These are phyloP conservation scores for Yamadazyma siamensis DNA, from an alignment of 1,139 yeast species.

Conservation along the genomic window DNA sequence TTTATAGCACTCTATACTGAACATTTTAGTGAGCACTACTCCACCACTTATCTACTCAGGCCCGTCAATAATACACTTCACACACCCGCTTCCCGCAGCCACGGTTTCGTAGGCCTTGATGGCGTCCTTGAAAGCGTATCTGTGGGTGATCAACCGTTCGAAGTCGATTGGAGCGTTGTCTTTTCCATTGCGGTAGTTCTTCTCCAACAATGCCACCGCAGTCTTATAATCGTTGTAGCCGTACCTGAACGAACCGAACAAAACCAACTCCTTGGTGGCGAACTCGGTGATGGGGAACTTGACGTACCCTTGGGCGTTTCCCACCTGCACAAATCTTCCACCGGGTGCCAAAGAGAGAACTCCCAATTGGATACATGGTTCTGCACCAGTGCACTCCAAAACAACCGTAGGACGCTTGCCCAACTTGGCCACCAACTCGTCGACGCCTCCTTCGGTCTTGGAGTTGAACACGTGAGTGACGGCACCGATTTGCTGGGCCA, in stretches of 20 bases:
- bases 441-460: conserved; percentile 31
- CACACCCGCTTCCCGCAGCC: conserved; percentile 42
- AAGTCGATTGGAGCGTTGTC: conserved; percentile 43
- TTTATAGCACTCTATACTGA: too few species aligned
- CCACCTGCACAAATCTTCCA: conserved; percentile 72
- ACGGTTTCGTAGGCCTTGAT: conserved; percentile 76
- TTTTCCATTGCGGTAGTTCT: conserved; percentile 59
- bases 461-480: conserved; percentile 65
- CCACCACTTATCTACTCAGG: conserved; percentile 18
- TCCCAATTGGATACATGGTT: conserved; percentile 63
- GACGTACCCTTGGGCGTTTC: conserved; percentile 67
- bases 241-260: conserved; percentile 81
- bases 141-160: conserved; percentile 69
- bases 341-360: conserved; percentile 56
- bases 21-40: too few species aligned
- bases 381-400: conserved; percentile 69
- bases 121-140: conserved; percentile 71
- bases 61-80: conserved; percentile 46
- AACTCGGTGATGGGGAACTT: conserved; percentile 73
- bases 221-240: conserved; percentile 74
- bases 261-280: conserved; percentile 63
- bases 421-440: conserved; percentile 34
- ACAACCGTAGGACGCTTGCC: conserved; percentile 56
- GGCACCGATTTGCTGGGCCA: conserved; percentile 55
- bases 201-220: conserved; percentile 62